Base-by-base conservation (phyloP, 192 early-diverging fungal genomes). In the Helicostylum pulchrum region DNA sequence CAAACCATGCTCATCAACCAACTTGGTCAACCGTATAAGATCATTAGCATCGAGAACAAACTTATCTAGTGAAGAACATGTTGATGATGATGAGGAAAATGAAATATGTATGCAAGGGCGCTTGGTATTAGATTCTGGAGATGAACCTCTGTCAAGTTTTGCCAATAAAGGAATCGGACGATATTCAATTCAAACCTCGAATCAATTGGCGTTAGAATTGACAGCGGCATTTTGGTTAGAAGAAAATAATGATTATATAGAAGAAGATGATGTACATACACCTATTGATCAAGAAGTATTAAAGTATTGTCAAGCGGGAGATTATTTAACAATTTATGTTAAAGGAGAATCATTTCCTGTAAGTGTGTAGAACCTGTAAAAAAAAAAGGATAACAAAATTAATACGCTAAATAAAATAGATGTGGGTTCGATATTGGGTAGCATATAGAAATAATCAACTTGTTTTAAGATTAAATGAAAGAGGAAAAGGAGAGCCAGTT, bases 131-230 rank as follows among this genome's bases (percentile, higher is more conserved):
- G 43, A 59, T 26, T 59, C 57, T 20, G 57, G 57, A 5, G 36
- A 44, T 11, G 20, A 59, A 15, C 36, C 43, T 9, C 15, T 59
- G 19, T 45, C 36, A 12, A 26, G 57, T 14, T 59, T 59, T 43
- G 57, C 57, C 12, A 59, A 59, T 45, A 59, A 59, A 44, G 57
- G 57, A 17, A 59, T 59, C n/a, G 36, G 42, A 15, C 57, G 57
- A 4, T 59, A 44, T 45, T 43, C 57, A 23, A 43, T 59, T 17
- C 12, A 59, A 45, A 59, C 57, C 3, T 12, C 43, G 17, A 14
- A n/a, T 43, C 19, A 31, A 7, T 23, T 52, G 21, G 43, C 21
- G 20, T 11, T 59, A 19, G 57, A 59, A 59, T 23, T 59, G 57
- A 59, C 57, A 15, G 36, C 23, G 14, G 36, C 43, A 23, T 59